Conservation (phyloP, 2,329 filamentous ascomycete genomes). For the Akanthomyces uredinophilus region DNA sequence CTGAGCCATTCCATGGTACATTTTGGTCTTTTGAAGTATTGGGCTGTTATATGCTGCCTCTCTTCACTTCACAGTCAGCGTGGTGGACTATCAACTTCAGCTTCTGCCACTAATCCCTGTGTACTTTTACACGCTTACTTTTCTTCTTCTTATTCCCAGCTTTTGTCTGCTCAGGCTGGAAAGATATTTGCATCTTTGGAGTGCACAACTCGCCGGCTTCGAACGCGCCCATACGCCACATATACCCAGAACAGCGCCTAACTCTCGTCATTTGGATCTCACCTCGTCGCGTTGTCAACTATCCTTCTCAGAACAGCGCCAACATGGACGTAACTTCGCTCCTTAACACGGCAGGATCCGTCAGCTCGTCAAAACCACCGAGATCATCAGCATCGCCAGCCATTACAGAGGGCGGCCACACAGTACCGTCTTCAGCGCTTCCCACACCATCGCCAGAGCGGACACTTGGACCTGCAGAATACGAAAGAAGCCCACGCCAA, state of each 20-base stretch:
- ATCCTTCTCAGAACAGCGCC: neutral
- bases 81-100: slow-evolving; percentile 4
- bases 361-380: slow-evolving; percentile 6
- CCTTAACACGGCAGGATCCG: slow-evolving; percentile 11
- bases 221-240: neutral
- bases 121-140: neutral
- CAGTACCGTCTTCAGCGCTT: slow-evolving; percentile 12
- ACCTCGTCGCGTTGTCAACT: neutral
- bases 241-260: neutral
- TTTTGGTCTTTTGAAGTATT: neutral
- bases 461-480: slow-evolving; percentile 7
- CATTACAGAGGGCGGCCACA: slow-evolving; percentile 14
- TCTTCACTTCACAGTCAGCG: neutral
- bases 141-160: neutral
- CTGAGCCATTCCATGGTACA: slow-evolving; percentile 2
- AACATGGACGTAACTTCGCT: slow-evolving; percentile 15
- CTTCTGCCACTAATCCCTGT: neutral
- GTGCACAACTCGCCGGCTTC: neutral
- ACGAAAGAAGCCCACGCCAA: slow-evolving; percentile 1
- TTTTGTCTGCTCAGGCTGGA: neutral
- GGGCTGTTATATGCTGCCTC: neutral
- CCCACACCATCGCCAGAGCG: slow-evolving; percentile 16
- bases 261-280: neutral
- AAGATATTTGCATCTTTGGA: neutral
- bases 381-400: slow-evolving; percentile 9